Evolutionary conservation across 306 rosid genomes (phyloP), one percentile per base, ranked within the genome.

Genomic region (Trifolium pratense): DNA sequence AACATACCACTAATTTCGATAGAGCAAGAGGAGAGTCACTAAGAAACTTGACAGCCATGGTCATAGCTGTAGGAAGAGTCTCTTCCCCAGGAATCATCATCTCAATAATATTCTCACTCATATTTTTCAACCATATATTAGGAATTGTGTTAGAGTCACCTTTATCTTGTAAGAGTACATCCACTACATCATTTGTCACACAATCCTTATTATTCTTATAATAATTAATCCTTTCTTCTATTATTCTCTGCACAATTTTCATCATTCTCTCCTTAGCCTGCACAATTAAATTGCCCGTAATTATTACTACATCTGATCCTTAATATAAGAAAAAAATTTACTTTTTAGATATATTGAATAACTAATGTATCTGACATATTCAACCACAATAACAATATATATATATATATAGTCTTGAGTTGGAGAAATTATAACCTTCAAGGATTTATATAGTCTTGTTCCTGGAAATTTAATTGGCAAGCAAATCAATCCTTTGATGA

Each of bases 1-100:
- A 76, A 82, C 84, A 70, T 88, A 93, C 98, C 88, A 59, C 6
- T 52, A 91, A 57, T 48, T 86, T 75, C 53, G 84, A 71, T 4
- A 94, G 79, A 53, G 89, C 91, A 40, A 66, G 48, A 8, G 97
- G 90, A 73, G 48, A 49, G 85, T 94, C 83, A 51, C 78, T 71
- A n/a, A 94, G 91, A 78, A 78, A 91, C 34, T 89, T 81, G 77
- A 91, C 89, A 62, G 95, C 90, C 39, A 89, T 73, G 17, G 98
- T 89, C 91, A 94, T 91, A 14, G 97, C 95, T 25, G 80, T 88
- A 0, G 97, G 97, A 25, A 91, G 87, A 42, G 98, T 94, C 78
- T 94, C 98, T 65, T 91, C 97, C 1, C 98, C 97, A 0, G 97
- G 98, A 31, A 91, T 87, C 95, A 94, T 91, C 92, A 94, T 81